These are phyloP conservation scores for Entomortierella beljakovae DNA, from an alignment of 192 early-diverging fungal genomes.

Conservation along the genomic window DNA sequence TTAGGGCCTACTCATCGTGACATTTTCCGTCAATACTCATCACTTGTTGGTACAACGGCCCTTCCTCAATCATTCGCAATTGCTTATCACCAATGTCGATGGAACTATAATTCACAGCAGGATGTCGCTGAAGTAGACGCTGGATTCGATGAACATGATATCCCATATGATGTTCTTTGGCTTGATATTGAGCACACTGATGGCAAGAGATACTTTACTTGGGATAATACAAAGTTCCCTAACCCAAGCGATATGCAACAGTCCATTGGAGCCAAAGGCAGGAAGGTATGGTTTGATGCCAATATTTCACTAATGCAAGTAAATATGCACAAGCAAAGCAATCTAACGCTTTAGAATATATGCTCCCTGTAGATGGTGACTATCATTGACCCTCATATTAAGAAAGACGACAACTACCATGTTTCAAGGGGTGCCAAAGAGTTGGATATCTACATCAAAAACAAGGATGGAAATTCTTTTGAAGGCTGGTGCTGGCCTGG, in stretches of 20 bases:
- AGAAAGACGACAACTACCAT: conserved; percentile 79
- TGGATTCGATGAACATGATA: conserved; percentile 89
- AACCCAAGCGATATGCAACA: conserved; percentile 88
- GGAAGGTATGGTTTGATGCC: conserved; percentile 70
- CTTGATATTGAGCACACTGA: conserved; percentile 99
- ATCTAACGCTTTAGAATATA: not conserved
- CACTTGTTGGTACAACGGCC: conserved; percentile 82
- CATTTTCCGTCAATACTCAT: conserved; percentile 78
- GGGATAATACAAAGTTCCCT: conserved; percentile 94
- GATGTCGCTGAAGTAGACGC: conserved; percentile 90
- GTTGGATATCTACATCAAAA: conserved; percentile 82
- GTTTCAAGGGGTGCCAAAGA: conserved; percentile 85
- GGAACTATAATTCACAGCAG: conserved; percentile 95
- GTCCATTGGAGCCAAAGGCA: conserved; percentile 73
- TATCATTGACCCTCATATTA: conserved; percentile 98
- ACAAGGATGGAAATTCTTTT: conserved; percentile 74
- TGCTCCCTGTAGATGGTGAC: conserved; percentile 80
- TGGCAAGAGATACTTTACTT: conserved; percentile 97
- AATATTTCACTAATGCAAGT: not conserved
- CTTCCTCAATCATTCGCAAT: conserved; percentile 92
- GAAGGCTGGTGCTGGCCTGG: conserved; percentile 99
- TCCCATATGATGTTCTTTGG: conserved; percentile 99
- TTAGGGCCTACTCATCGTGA: conserved; percentile 75
- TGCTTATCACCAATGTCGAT: conserved; percentile 97
- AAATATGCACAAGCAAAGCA: not conserved